These are phyloP conservation scores for Blastobotrys robertii DNA, from an alignment of 805 yeast species.

Conservation along the genomic window DNA sequence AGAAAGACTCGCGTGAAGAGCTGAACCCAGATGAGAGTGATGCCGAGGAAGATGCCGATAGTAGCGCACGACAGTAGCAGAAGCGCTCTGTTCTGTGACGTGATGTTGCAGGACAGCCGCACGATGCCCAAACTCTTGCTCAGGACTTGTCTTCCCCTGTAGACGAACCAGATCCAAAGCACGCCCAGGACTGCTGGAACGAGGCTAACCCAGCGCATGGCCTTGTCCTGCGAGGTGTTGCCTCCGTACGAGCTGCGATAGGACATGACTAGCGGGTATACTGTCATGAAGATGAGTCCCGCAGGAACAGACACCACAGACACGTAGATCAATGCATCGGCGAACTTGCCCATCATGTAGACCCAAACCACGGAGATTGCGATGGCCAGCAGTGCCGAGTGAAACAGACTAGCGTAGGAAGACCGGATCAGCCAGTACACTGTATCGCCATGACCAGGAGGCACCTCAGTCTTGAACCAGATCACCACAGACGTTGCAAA, in stretches of 20 bases:
- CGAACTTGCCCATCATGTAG: slow-evolving; percentile 18
- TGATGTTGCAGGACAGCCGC: slow-evolving; percentile 27
- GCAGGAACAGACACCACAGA: slow-evolving; percentile 24
- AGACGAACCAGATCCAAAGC: slow-evolving; percentile 22
- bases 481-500: slow-evolving; percentile 24
- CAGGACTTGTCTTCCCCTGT: slow-evolving; percentile 19
- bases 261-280: slow-evolving; percentile 25
- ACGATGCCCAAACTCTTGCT: slow-evolving; percentile 28
- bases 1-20: slow-evolving; percentile 26
- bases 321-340: slow-evolving; percentile 19
- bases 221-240: slow-evolving; percentile 22
- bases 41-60: slow-evolving; percentile 21
- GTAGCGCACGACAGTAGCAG: slow-evolving; percentile 23
- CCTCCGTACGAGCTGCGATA: slow-evolving; percentile 24
- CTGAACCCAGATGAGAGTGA: slow-evolving; percentile 29
- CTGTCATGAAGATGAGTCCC: slow-evolving; percentile 17
- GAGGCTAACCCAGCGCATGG: slow-evolving; percentile 25
- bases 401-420: slow-evolving; percentile 17
- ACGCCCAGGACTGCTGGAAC: slow-evolving; percentile 20
- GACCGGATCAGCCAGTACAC: slow-evolving; percentile 20
- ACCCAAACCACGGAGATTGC: slow-evolving; percentile 23
- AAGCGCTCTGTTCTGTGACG: slow-evolving; percentile 25
- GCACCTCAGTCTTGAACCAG: slow-evolving; percentile 21
- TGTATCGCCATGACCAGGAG: slow-evolving; percentile 21
- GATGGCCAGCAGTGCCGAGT: slow-evolving; percentile 19